A percentile compares a stretch with the other conserved stretches of the same genome.
Evolutionary conservation across 2,329 filamentous ascomycete species (phyloP).

Genomic region (Claviceps arundinis): DNA sequence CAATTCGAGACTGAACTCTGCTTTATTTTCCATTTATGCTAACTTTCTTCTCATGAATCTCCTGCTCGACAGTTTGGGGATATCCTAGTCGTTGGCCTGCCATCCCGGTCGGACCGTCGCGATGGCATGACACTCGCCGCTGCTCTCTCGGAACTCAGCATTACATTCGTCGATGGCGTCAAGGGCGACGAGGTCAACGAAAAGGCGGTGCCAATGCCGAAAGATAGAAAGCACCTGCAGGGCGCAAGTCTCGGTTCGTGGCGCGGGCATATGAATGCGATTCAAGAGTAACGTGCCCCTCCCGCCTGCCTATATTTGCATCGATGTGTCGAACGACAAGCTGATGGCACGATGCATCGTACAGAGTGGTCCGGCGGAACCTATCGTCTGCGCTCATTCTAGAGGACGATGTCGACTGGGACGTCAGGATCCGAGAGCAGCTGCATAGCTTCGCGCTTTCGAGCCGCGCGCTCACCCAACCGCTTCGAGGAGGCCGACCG

Average conservation of each 20-base stretch:
- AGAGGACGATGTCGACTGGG: constrained; percentile 47
- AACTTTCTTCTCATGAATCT: too few relatives aligned
- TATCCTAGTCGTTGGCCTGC: constrained; percentile 39
- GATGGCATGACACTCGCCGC: constrained; percentile 36
- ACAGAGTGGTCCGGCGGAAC: constrained; percentile 29
- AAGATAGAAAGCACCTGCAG: constrained; percentile 17
- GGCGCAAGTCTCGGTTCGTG: constrained; percentile 21
- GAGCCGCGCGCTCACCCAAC: constrained; percentile 21
- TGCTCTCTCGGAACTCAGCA: constrained; percentile 27
- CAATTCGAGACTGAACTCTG: too few relatives aligned
- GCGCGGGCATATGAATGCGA: constrained; percentile 26
- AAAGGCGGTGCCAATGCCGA: constrained; percentile 20
- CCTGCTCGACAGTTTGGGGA: constrained; percentile 30
- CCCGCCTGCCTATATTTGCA: too few relatives aligned
- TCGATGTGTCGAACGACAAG: too few relatives aligned
- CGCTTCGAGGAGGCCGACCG: constrained; percentile 7
- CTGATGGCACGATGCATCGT: too few relatives aligned
- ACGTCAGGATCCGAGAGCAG: constrained; percentile 35
- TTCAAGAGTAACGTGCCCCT: constrained; percentile 15
- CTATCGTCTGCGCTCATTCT: constrained; percentile 36
- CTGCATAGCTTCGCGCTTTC: constrained; percentile 27
- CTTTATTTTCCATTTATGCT: too few relatives aligned
- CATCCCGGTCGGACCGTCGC: constrained; percentile 34
- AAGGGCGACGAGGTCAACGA: constrained; percentile 23
- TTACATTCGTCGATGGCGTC: constrained; percentile 35